Percentiles rank a stretch among this genome's conserved stretches.
phyloP scores from a whole-genome alignment of 2,329 filamentous ascomycete species.

The Alternaria postmessia region DNA sequence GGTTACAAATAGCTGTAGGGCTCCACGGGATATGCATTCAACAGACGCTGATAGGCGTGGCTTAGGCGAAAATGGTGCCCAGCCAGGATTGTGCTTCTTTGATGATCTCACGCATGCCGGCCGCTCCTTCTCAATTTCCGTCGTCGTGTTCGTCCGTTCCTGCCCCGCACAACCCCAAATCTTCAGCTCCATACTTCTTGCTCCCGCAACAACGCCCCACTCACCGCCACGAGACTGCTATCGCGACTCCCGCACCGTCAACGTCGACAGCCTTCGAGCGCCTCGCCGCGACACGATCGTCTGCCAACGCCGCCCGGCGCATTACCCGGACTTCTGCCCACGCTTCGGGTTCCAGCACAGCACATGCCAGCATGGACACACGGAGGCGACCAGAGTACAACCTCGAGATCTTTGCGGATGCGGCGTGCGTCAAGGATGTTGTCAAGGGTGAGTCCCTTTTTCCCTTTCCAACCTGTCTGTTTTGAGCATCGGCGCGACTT shows the following conservation, averaged over 20 bases:
- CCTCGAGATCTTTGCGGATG: conserved; percentile 92
- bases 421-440: conserved; percentile 86
- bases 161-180: conserved; percentile 23
- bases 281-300: conserved; percentile 18
- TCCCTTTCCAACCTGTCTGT: conserved; percentile 7
- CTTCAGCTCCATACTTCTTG: conserved; percentile 18
- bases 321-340: conserved; percentile 18
- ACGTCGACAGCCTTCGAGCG: conserved; percentile 1
- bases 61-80: conserved; percentile 8
- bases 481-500: conserved; percentile 7
- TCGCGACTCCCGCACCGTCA: neutral
- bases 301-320: conserved; percentile 23
- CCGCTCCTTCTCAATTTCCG: conserved; percentile 18
- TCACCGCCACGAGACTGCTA: neutral
- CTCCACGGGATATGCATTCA: conserved; percentile 17
- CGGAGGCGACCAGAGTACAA: conserved; percentile 84
- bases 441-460: conserved; percentile 75
- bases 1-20: conserved; percentile 18
- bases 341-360: conserved; percentile 18
- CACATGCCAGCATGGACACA: conserved; percentile 64
- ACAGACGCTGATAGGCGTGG: conserved; percentile 21
- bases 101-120: conserved; percentile 30
- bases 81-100: conserved; percentile 15
- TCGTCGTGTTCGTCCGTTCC: conserved; percentile 21
- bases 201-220: conserved; percentile 5